A percentile compares a stretch with the other conserved stretches of the same genome.
Evolutionary conservation across 192 early-diverging fungal genomes (phyloP).

Genomic region (Diversispora eburnea): DNA sequence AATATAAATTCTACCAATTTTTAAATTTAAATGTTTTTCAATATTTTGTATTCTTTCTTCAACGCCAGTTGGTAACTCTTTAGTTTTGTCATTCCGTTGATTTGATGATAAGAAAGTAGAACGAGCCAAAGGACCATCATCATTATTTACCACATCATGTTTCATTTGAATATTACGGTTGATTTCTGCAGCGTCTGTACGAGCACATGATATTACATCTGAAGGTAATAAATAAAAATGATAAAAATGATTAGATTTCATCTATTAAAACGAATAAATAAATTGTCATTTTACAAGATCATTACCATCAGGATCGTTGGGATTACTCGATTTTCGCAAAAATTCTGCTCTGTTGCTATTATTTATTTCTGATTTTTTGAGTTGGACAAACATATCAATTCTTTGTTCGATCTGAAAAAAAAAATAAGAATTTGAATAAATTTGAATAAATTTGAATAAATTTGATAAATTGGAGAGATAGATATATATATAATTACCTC

Average conservation of each 20-base stretch:
- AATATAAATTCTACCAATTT: slow-evolving; percentile 46
- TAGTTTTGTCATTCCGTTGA: slow-evolving; percentile 24
- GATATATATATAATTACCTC: slow-evolving; percentile 5
- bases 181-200: slow-evolving; percentile 31
- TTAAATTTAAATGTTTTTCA: slow-evolving; percentile 68
- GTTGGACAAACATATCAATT: slow-evolving; percentile 22
- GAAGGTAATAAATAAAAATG: not conserved
- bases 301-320: slow-evolving; percentile 16
- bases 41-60: slow-evolving; percentile 69
- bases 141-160: slow-evolving; percentile 63
- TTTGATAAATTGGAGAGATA: not conserved
- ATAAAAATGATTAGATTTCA: not conserved
- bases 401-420: slow-evolving; percentile 9
- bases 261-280: not conserved
- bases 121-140: slow-evolving; percentile 58
- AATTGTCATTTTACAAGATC: not conserved
- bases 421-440: not conserved
- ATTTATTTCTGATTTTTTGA: slow-evolving; percentile 27
- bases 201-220: slow-evolving; percentile 25
- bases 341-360: slow-evolving; percentile 28
- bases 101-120: slow-evolving; percentile 44
- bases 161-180: slow-evolving; percentile 80
- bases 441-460: not conserved
- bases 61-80: slow-evolving; percentile 27
- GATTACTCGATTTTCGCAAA: slow-evolving; percentile 15